Percentiles rank a stretch among this genome's conserved stretches.
Conservation (phyloP, 352 stramenopile species). For the Phytophthora cryptogea region DNA sequence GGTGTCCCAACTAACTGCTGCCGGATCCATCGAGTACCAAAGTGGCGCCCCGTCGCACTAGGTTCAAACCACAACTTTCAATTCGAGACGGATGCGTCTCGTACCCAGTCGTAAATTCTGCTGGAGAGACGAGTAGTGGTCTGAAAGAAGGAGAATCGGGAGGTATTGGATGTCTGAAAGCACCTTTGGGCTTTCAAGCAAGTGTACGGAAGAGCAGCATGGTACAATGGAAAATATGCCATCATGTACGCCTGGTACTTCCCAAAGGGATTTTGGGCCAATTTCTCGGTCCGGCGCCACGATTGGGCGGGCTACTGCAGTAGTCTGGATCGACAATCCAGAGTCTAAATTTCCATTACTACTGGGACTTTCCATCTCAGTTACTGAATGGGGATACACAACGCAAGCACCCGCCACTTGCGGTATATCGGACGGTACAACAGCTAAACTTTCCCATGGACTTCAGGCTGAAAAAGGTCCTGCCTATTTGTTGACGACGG, state of each 20-base stretch:
- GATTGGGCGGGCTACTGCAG: slow-evolving; percentile 21
- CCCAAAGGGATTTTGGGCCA: slow-evolving; percentile 18
- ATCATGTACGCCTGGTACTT: slow-evolving; percentile 29
- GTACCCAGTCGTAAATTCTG: slow-evolving; percentile 16
- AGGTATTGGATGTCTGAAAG: slow-evolving; percentile 1
- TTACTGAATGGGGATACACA: slow-evolving; percentile 9
- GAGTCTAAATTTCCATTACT: slow-evolving; percentile 3
- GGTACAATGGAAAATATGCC: slow-evolving; percentile 18
- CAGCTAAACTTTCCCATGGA: slow-evolving; percentile 5
- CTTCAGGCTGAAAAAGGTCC: slow-evolving; percentile 9
- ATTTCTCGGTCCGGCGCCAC: slow-evolving; percentile 8
- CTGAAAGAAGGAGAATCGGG: slow-evolving; percentile 6
- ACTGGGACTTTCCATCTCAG: slow-evolving; percentile 17
- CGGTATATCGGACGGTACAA: slow-evolving; percentile 12
- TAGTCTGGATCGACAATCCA: slow-evolving; percentile 21
- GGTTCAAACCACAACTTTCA: slow-evolving; percentile 18
- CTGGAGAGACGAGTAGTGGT: slow-evolving; percentile 10
- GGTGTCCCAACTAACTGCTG: not conserved
- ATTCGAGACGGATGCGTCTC: slow-evolving; percentile 10
- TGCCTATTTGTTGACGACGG: slow-evolving; percentile 9
- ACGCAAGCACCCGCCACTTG: slow-evolving; percentile 4
- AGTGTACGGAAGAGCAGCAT: slow-evolving; percentile 18
- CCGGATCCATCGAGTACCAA: slow-evolving; percentile 14
- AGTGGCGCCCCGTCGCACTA: slow-evolving; percentile 11
- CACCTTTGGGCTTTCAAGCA: slow-evolving; percentile 20